Evolutionary conservation across 768 basidiomycete genomes (phyloP).

Genomic region (Infundibulicybe gibba): DNA sequence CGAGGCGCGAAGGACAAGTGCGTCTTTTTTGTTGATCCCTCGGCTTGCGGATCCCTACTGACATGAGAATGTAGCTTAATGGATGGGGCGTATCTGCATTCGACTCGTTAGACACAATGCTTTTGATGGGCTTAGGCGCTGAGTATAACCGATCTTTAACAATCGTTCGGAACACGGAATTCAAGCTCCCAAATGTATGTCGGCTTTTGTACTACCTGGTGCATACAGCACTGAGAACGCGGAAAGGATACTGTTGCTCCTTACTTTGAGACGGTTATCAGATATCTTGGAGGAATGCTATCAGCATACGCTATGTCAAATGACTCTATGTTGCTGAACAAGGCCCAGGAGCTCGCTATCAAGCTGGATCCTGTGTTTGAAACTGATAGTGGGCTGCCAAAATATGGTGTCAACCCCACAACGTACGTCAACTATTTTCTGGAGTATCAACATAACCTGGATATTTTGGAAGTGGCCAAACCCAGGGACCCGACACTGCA

Average conservation of each 20-base stretch:
- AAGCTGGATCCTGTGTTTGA: conserved; percentile 71
- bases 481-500: conserved; percentile 30
- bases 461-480: conserved; percentile 22
- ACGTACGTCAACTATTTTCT: conserved; percentile 28
- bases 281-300: conserved; percentile 85
- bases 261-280: conserved; percentile 86
- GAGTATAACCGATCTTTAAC: conserved; percentile 68
- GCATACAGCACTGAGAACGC: not conserved
- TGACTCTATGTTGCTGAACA: conserved; percentile 56
- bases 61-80: conserved; percentile 51
- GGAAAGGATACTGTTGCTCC: conserved; percentile 33
- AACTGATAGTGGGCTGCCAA: conserved; percentile 67
- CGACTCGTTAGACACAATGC: conserved; percentile 85
- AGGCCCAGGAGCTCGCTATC: conserved; percentile 78
- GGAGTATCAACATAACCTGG: not conserved
- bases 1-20: conserved; percentile 49
- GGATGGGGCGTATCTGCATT: conserved; percentile 77
- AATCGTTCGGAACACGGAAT: conserved; percentile 45
- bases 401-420: conserved; percentile 63
- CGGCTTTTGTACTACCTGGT: not conserved
- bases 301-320: conserved; percentile 77
- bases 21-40: conserved; percentile 17
- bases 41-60: not conserved
- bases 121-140: conserved; percentile 70
- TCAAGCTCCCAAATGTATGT: conserved; percentile 41